phyloP scores from a whole-genome alignment of 257 asterid genomes.

The Echites panduratus region DNA sequence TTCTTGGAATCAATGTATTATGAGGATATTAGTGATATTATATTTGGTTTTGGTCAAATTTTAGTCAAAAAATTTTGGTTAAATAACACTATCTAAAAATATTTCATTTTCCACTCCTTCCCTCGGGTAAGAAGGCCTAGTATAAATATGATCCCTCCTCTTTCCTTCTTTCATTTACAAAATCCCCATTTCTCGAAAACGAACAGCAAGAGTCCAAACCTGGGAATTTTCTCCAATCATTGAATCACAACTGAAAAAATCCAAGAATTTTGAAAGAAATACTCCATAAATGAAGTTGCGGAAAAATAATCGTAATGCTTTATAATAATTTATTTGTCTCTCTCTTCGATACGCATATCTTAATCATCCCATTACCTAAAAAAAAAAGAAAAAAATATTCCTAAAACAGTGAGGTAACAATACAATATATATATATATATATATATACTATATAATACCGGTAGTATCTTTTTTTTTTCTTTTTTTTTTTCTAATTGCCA shows the following conservation, averaged over 20 bases:
- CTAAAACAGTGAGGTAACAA: neutral
- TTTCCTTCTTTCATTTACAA: neutral
- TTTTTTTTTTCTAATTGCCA: neutral
- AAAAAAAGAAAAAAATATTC: no score
- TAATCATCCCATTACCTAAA: no score
- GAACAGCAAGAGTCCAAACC: conserved; percentile 23
- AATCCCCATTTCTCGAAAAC: conserved; percentile 16
- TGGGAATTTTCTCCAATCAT: conserved; percentile 21
- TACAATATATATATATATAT: neutral
- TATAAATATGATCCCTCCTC: neutral
- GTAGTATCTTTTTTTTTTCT: no score
- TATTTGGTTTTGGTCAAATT: no score
- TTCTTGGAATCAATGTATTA: no score
- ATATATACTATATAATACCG: no score
- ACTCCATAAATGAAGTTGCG: neutral
- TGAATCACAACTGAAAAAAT: neutral
- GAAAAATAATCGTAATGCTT: neutral
- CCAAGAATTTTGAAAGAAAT: neutral
- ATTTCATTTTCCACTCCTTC: no score
- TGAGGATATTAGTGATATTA: no score
- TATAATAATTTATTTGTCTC: neutral
- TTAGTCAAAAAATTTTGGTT: no score
- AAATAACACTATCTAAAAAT: no score
- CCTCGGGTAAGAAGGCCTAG: no score
- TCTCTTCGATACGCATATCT: neutral